Evolutionary conservation across 1,284 basidiomycete species (phyloP).

Genomic region (Fistulinella cinereoalba): DNA sequence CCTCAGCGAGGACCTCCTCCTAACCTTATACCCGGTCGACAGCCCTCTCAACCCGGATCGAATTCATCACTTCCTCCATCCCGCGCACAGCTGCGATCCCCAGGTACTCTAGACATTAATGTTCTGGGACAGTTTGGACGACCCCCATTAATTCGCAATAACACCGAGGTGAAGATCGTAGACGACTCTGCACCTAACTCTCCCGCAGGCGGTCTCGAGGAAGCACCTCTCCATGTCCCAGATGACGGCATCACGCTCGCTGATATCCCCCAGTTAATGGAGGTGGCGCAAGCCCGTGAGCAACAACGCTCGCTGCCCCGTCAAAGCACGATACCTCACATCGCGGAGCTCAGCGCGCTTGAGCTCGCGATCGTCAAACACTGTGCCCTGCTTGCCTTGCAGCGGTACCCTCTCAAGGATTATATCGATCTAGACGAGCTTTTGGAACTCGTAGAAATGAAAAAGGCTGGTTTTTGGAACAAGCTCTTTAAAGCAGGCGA

Average conservation of each 20-base stretch:
- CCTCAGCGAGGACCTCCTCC: constrained; percentile 35
- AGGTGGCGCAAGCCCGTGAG: constrained; percentile 87
- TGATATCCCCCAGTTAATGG: constrained; percentile 93
- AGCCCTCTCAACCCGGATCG: constrained; percentile 31
- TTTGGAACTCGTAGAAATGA: constrained; percentile 87
- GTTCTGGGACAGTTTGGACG: constrained; percentile 52
- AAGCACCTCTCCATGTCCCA: constrained; percentile 34
- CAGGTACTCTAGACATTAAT: constrained; percentile 37
- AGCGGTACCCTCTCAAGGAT: constrained; percentile 76
- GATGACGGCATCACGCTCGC: constrained; percentile 92
- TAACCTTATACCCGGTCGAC: constrained; percentile 35
- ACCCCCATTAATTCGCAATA: constrained; percentile 76
- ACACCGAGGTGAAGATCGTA: constrained; percentile 87
- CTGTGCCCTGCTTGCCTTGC: constrained; percentile 80
- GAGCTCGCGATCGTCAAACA: constrained; percentile 93
- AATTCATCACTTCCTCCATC: constrained; percentile 36
- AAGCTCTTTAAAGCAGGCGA: constrained; percentile 91
- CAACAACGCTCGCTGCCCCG: constrained; percentile 77
- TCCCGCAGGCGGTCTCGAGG: constrained; percentile 51
- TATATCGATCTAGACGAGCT: constrained; percentile 90
- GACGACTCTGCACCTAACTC: constrained; percentile 78
- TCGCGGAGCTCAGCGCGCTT: constrained; percentile 82
- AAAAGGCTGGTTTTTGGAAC: constrained; percentile 97
- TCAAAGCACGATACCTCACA: constrained; percentile 72
- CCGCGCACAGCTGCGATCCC: constrained; percentile 40